Evolutionary conservation across 2,329 filamentous ascomycete species (phyloP), one percentile per base, ranked within the genome.

Genomic region (Trichoderma oligosporum): DNA sequence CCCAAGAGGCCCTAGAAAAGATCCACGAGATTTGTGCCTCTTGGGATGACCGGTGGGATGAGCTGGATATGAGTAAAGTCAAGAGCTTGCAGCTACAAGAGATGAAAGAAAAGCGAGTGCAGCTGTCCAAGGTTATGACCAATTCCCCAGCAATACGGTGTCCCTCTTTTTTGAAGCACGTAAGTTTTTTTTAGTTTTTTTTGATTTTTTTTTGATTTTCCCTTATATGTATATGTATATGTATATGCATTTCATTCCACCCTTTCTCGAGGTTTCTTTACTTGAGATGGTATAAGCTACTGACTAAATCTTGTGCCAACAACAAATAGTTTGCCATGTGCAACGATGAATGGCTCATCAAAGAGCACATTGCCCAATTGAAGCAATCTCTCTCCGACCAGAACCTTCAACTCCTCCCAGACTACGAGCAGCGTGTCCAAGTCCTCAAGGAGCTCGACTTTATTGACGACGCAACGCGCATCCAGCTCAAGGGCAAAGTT

Each of bases 401-500:
- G 70, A 97, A 97, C 68, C 83, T 99, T 2, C 92, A 97, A 68
- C 82, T 99, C 4, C 82, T 99, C 8, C 94, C 94, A 0, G 94
- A 99, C 73, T 99, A 99, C 69, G 89, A 97, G 68, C 94, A 97
- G 74, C 87, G 94, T 48, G 90, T 97, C 35, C 85, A 88, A 61
- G 94, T 99, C 0, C 81, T 99, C 44, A 92, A 90, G 69, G 92
- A 97, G 64, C 82, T 99, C 7, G 87, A 85, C 4, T 99, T 99
- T 70, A 88, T 99, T 64, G 94, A 99, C 66, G 85, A 88, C 4
- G 85, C 87, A 42, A 87, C 86, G 4, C 86, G 93, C 20, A 95
- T 99, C 36, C 89, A 95, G 74, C 82, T 99, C 61, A 99, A 99
- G 75, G 94, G 94, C 72, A 97, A 97, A 72, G 94, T 99, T 20